phyloP scores from a whole-genome alignment of 108 stramenopile species.

The Skeletonema costatum region DNA sequence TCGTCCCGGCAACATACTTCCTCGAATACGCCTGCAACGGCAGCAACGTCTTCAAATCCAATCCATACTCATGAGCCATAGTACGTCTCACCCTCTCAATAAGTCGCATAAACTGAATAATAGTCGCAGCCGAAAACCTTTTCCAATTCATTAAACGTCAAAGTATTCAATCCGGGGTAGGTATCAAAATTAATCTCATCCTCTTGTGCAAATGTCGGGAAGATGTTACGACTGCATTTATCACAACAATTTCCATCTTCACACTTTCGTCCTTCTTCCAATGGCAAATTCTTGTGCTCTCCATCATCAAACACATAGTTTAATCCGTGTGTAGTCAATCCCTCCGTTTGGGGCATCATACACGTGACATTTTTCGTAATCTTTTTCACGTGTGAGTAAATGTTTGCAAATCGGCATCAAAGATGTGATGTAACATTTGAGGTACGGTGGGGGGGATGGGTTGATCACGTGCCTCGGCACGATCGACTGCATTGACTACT shows the following conservation, averaged over 20 bases:
- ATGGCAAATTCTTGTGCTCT: conserved; percentile 31
- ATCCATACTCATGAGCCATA: conserved; percentile 44
- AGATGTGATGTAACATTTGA: conserved; percentile 45
- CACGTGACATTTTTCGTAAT: conserved; percentile 36
- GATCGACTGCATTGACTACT: conserved; percentile 38
- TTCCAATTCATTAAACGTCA: conserved; percentile 40
- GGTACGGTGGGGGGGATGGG: conserved; percentile 33
- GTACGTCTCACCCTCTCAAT: conserved; percentile 42
- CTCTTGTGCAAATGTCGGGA: conserved; percentile 28
- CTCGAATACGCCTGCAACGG: conserved; percentile 45
- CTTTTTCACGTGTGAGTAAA: conserved; percentile 24
- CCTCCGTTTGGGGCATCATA: conserved; percentile 27
- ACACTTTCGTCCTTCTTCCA: conserved; percentile 17
- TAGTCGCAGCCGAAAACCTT: conserved; percentile 26
- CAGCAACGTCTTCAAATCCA: conserved; percentile 33
- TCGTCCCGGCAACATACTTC: conserved; percentile 46
- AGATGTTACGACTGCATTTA: conserved; percentile 38
- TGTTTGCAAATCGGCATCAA: conserved; percentile 42
- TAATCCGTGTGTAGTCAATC: conserved; percentile 7
- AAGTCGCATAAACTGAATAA: conserved; percentile 29
- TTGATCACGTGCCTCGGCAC: conserved; percentile 25
- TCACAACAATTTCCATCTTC: conserved; percentile 39
- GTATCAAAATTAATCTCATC: conserved; percentile 12
- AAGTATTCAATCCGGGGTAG: conserved; percentile 21
- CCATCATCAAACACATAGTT: conserved; percentile 43